Evolutionary conservation across 441 rosid genomes (phyloP).

Genomic region (Croton laevigatus): DNA sequence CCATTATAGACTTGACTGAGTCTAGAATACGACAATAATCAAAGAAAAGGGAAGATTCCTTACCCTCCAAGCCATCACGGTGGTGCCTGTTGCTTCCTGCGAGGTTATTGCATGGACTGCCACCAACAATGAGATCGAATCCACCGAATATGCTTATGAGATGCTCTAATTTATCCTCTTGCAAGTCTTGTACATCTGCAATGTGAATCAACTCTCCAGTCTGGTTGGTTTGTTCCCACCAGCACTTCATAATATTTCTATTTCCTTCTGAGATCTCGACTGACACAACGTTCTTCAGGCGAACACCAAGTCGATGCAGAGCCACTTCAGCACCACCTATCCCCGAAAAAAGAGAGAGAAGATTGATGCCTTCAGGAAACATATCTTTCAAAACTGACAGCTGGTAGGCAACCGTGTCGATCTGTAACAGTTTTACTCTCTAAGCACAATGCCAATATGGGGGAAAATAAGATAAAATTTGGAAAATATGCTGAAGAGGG

Average conservation of each 20-base stretch:
- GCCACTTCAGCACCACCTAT: slow-evolving; percentile 97
- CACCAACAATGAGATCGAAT: slow-evolving; percentile 81
- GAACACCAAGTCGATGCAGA: slow-evolving; percentile 69
- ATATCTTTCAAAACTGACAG: slow-evolving; percentile 60
- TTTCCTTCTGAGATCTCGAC: slow-evolving; percentile 73
- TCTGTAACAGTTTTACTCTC: slow-evolving; percentile 35
- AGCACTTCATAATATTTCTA: slow-evolving; percentile 50
- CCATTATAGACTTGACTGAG: slow-evolving; percentile 34
- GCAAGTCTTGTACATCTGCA: slow-evolving; percentile 47
- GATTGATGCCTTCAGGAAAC: slow-evolving; percentile 66
- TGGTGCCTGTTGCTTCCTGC: slow-evolving; percentile 72
- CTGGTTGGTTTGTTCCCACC: slow-evolving; percentile 93
- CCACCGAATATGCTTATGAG: slow-evolving; percentile 59
- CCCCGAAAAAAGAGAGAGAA: slow-evolving; percentile 87
- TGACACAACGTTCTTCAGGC: slow-evolving; percentile 61
- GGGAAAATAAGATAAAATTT: not conserved
- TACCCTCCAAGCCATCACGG: slow-evolving; percentile 78
- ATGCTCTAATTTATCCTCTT: slow-evolving; percentile 40
- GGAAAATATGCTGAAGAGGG: not conserved
- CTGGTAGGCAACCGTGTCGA: slow-evolving; percentile 93
- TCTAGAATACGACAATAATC: slow-evolving; percentile 70
- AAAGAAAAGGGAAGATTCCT: slow-evolving; percentile 67
- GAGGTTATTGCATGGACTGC: slow-evolving; percentile 88
- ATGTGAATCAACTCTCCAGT: slow-evolving; percentile 53
- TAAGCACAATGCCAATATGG: not conserved